phyloP scores from a whole-genome alignment of 768 basidiomycete genomes.

The Collybia sordida region DNA sequence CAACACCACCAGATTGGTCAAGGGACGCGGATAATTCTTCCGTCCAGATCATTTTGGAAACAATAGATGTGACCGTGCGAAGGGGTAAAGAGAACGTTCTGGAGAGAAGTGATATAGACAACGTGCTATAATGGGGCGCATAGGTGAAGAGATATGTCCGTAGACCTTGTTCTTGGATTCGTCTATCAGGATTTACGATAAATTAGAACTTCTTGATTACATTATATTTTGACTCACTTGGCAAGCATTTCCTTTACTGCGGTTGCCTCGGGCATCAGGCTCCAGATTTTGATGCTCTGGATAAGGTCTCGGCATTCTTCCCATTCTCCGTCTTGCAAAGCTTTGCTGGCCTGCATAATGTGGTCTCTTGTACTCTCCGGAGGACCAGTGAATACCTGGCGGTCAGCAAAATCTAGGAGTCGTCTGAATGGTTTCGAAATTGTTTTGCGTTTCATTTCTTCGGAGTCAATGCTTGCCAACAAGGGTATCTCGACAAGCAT shows the following conservation, averaged over 20 bases:
- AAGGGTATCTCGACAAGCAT: conserved; percentile 98
- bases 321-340: conserved; percentile 96
- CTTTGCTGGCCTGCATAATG: conserved; percentile 99
- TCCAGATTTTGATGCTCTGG: conserved; percentile 97
- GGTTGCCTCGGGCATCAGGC: conserved; percentile 86
- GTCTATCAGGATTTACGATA: conserved; percentile 44
- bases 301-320: conserved; percentile 92
- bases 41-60: conserved; percentile 98
- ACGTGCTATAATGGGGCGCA: conserved; percentile 87
- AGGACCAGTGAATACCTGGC: conserved; percentile 96
- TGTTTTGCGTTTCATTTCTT: conserved; percentile 89
- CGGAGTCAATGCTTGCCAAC: conserved; percentile 90
- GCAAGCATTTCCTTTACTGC: conserved; percentile 94
- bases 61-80: conserved; percentile 82
- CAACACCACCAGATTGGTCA: conserved; percentile 86
- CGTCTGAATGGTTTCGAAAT: conserved; percentile 98
- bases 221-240: conserved; percentile 52
- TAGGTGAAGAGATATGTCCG: conserved; percentile 99
- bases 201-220: conserved; percentile 8
- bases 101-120: conserved; percentile 86
- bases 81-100: conserved; percentile 84
- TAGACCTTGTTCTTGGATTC: conserved; percentile 97
- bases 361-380: conserved; percentile 99
- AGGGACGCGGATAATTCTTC: conserved; percentile 93
- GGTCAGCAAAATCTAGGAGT: conserved; percentile 92